These are phyloP conservation scores for Ophiocordyceps camponoti-saundersi DNA, from an alignment of 2,329 filamentous ascomycete genomes.

Conservation along the genomic window DNA sequence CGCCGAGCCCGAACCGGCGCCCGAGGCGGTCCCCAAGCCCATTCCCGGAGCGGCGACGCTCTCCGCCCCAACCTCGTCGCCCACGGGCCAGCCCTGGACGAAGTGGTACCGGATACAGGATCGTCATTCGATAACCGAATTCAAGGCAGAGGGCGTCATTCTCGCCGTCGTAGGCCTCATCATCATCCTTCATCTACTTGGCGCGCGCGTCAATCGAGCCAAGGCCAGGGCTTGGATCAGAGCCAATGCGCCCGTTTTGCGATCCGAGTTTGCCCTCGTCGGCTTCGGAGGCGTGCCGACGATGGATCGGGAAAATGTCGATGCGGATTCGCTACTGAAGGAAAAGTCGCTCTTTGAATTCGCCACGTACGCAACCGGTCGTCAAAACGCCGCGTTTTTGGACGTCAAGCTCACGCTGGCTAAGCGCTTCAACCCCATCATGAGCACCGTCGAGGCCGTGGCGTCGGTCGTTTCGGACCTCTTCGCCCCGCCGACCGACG, in stretches of 20 bases:
- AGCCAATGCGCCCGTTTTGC: slow-evolving; percentile 54
- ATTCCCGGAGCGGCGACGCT: slow-evolving; percentile 28
- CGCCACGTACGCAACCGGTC: slow-evolving; percentile 72
- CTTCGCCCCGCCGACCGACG: slow-evolving; percentile 51
- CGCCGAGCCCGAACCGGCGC: slow-evolving; percentile 45
- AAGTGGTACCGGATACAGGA: slow-evolving; percentile 97
- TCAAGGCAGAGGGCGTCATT: slow-evolving; percentile 74
- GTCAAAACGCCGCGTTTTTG: slow-evolving; percentile 82
- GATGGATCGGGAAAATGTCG: slow-evolving; percentile 23
- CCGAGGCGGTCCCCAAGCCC: slow-evolving; percentile 29
- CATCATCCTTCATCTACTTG: slow-evolving; percentile 64
- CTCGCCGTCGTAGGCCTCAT: slow-evolving; percentile 58
- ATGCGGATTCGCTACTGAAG: slow-evolving; percentile 39
- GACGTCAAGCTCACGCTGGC: slow-evolving; percentile 68
- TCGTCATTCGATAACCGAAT: slow-evolving; percentile 68
- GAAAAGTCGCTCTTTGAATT: slow-evolving; percentile 83
- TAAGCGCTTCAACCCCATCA: slow-evolving; percentile 73
- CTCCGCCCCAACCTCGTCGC: slow-evolving; percentile 23
- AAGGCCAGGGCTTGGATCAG: slow-evolving; percentile 70
- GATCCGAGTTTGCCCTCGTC: slow-evolving; percentile 71
- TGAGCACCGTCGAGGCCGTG: slow-evolving; percentile 42
- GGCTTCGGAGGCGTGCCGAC: slow-evolving; percentile 51
- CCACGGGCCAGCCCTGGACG: slow-evolving; percentile 51
- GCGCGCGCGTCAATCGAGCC: slow-evolving; percentile 60
- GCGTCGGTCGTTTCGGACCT: slow-evolving; percentile 69